Conservation (phyloP, 2,329 filamentous ascomycete genomes). For the Microsporum audouinii region DNA sequence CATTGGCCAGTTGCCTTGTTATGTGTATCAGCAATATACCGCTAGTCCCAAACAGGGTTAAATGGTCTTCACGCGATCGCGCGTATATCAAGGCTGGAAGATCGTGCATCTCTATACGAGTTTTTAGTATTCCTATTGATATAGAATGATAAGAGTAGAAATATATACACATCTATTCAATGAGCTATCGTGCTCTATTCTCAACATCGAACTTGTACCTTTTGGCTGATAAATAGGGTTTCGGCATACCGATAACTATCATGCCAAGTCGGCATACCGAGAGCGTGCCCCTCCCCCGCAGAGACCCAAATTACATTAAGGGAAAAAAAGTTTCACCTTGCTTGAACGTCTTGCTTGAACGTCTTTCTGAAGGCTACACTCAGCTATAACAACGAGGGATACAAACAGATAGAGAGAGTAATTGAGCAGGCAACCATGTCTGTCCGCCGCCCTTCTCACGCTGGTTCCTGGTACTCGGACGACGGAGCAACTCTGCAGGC, state of each 20-base stretch:
- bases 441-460: conserved; percentile 56
- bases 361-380: background rate
- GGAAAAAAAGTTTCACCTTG: background rate
- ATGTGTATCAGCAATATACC: background rate
- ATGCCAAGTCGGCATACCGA: conserved; percentile 1
- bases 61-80: background rate
- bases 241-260: background rate
- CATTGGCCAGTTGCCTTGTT: background rate
- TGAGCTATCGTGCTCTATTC: background rate
- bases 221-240: background rate
- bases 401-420: background rate
- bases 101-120: background rate
- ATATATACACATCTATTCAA: no score
- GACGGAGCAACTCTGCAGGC: conserved; percentile 47
- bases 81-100: background rate
- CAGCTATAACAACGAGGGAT: background rate
- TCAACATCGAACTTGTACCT: background rate
- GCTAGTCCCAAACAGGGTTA: background rate
- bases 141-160: background rate
- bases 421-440: conserved; percentile 22
- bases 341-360: background rate
- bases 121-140: background rate
- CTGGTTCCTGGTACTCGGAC: conserved; percentile 75
- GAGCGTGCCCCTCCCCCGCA: background rate
- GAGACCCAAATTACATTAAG: background rate